Evolutionary conservation across 208 protist species (phyloP).

Genomic region (Herpetomonas muscarum): DNA sequence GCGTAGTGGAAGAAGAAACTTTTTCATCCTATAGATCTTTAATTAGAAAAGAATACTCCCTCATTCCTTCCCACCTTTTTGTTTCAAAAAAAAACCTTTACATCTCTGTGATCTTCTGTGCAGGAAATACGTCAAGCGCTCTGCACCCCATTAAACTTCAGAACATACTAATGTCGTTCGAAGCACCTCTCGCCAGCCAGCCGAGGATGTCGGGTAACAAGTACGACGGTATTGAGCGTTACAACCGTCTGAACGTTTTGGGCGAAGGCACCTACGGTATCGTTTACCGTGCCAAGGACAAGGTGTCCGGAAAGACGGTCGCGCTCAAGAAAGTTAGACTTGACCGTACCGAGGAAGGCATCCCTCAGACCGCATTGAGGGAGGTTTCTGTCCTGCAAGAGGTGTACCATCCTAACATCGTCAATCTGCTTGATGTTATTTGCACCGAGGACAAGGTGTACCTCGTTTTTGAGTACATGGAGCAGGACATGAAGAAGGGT

Average conservation of each 20-base stretch:
- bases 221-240: slow-evolving; percentile 78
- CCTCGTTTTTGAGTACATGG: slow-evolving; percentile 90
- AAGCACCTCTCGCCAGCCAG: slow-evolving; percentile 40
- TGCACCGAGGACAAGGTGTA: slow-evolving; percentile 88
- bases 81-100: slow-evolving; percentile 1
- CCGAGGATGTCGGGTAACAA: slow-evolving; percentile 20
- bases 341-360: slow-evolving; percentile 97
- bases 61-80: neutral
- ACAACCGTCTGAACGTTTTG: slow-evolving; percentile 84
- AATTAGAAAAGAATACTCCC: slow-evolving; percentile 4
- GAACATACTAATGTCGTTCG: slow-evolving; percentile 67
- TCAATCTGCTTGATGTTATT: slow-evolving; percentile 90
- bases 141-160: too few relatives aligned
- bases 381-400: slow-evolving; percentile 98
- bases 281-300: slow-evolving; percentile 88
- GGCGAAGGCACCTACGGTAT: slow-evolving; percentile 93
- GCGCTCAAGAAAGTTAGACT: slow-evolving; percentile 98
- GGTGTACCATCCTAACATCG: slow-evolving; percentile 96
- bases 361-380: slow-evolving; percentile 96
- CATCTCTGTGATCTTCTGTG: too few relatives aligned
- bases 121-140: too few relatives aligned
- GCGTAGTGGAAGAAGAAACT: neutral
- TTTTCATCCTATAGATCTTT: too few relatives aligned
- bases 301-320: slow-evolving; percentile 80
- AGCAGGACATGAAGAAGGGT: slow-evolving; percentile 97